Evolutionary conservation across 1,284 basidiomycete species (phyloP), one percentile per base, ranked within the genome.

Genomic region (Agroathelia rolfsii): DNA sequence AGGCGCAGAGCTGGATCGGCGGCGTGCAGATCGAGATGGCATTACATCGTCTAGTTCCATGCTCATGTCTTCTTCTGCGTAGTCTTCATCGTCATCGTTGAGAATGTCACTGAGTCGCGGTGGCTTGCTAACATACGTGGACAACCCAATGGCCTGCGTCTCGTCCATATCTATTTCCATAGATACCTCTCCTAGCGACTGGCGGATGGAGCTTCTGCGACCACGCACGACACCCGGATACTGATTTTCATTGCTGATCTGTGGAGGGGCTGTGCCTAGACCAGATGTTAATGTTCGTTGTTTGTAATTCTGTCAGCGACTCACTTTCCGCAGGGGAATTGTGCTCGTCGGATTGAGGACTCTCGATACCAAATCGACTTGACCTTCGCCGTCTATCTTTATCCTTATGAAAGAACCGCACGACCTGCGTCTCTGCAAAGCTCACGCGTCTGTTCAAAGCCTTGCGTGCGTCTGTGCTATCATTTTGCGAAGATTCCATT

Each of bases 361-460:
- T n/a, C n/a, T n/a, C n/a, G n/a, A n/a, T n/a, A n/a, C n/a, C n/a
- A n/a, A n/a, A n/a, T n/a, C n/a, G n/a, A n/a, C n/a, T n/a, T n/a
- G n/a, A n/a, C n/a, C n/a, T n/a, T n/a, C n/a, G n/a, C n/a, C n/a
- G n/a, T n/a, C n/a, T n/a, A n/a, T n/a, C n/a, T 23, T 65, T 54
- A 9, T 49, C 51, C 18, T 62, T 63, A 35, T 75, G 62, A 45
- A 82, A 80, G 28, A 76, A 49, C 41, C 78, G 69, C 11, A 88
- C 77, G 41, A 76, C 66, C 2, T 77, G 73, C 41, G 71, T 66
- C 16, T 69, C 64, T n/a, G 80, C 81, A 45, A 88, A 92, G 55
- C 83, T 87, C 46, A 92, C 86, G 28, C 85, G 71, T 27, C 83
- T 64, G 13, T 61, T 67, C 5, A 84, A 51, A 9, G 79, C 83